Base-by-base conservation (phyloP, 768 basidiomycete species). In the Leccinum uliginosum region DNA sequence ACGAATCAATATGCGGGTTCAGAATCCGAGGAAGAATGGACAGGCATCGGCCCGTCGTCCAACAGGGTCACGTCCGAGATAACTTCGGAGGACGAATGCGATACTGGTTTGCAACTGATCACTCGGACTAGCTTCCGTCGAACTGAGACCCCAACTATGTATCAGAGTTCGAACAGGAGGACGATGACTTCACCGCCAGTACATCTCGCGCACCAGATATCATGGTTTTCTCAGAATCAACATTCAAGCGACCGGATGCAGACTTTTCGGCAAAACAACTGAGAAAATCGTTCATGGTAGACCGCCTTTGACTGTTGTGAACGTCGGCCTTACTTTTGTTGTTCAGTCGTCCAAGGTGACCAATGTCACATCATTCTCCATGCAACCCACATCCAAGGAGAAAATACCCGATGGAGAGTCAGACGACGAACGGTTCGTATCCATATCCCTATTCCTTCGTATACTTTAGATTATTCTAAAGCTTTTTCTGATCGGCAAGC, bases 281-380 rank as follows among this genome's bases (percentile, higher is more conserved):
- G 47, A 80, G 74, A 70, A 89, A 81, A 65, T 78, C 85, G 0
- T 92, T 93, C 67, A 91, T 93, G 90, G 91, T 90, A 65, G 66
- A 52, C 11, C 19, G 47, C 1, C n/a, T 34, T 48, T 51, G 19
- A 24, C 38, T 51, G 7, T 21, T 8, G 21, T 46, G 6, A 48
- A 15, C 27, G 26, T 35, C 43, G 38, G 24, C n/a, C 48, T 61
- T 43, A 56, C 56, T 17, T 23, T 21, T 50, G 40, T 60, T 51
- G 49, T 44, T 50, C 48, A 91, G 91, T 93, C 91, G 3, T 90
- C 91, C 23, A 92, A 87, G 73, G 80, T 90, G 23, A 78, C 81
- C 19, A 86, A 83, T 63, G 57, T 91, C 27, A 78, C 76, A 6
- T 51, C 43, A 11, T 40, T 56, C 15, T 51, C 51, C 24, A 65